Evolutionary conservation across 768 basidiomycete species (phyloP).

Genomic region (Mycena haematopus): DNA sequence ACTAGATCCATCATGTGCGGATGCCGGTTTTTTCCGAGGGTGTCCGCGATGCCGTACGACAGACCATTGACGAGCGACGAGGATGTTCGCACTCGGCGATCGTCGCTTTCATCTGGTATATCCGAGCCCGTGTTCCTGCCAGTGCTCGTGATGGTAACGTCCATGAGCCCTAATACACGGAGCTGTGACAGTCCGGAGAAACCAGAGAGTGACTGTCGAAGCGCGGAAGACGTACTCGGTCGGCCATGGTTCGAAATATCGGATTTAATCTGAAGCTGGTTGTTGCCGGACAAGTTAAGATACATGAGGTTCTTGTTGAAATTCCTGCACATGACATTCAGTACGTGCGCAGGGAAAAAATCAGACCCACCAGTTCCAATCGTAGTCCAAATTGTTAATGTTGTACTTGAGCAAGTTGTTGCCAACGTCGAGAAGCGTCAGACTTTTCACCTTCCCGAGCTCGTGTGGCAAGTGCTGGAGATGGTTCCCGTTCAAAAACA

Average conservation of each 20-base stretch:
- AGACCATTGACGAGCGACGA: constrained; percentile 86
- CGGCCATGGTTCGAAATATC: constrained; percentile 49
- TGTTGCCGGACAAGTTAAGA: constrained; percentile 97
- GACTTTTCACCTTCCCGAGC: constrained; percentile 77
- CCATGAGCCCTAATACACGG: constrained; percentile 95
- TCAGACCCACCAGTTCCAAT: constrained; percentile 92
- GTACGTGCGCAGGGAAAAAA: background rate
- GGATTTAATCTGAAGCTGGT: constrained; percentile 93
- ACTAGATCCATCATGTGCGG: constrained; percentile 94
- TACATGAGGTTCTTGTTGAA: constrained; percentile 93
- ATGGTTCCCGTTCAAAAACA: constrained; percentile 94
- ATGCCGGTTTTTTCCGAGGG: constrained; percentile 77
- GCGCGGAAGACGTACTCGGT: constrained; percentile 34
- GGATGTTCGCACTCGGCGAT: constrained; percentile 91
- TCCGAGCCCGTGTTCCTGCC: constrained; percentile 55
- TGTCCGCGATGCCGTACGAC: constrained; percentile 96
- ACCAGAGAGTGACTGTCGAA: constrained; percentile 66
- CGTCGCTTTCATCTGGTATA: constrained; percentile 85
- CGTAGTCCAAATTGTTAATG: constrained; percentile 97
- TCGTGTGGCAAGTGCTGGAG: constrained; percentile 92
- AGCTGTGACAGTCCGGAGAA: constrained; percentile 84
- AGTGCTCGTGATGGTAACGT: constrained; percentile 82
- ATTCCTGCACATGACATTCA: constrained; percentile 70
- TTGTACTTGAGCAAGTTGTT: constrained; percentile 96
- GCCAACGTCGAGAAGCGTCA: constrained; percentile 89